Evolutionary conservation across 176 grass and related monocot genomes (phyloP).

Genomic region (Luzula sylvatica): DNA sequence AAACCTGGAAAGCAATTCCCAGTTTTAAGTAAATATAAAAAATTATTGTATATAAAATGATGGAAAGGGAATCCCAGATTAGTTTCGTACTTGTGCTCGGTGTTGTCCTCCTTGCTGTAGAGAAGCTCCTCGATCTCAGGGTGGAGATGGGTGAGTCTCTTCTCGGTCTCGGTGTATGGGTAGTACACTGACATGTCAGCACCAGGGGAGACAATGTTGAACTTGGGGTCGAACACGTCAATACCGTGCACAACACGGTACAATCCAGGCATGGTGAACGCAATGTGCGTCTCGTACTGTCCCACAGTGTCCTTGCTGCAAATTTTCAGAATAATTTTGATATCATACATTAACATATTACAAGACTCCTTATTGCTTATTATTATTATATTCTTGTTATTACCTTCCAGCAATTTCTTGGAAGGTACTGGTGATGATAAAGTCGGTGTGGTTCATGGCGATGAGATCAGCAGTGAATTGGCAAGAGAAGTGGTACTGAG

Average conservation of each 20-base stretch:
- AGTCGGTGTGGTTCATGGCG: conserved; percentile 93
- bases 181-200: conserved; percentile 90
- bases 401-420: conserved; percentile 99
- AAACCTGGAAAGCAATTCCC: conserved; percentile 37
- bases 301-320: conserved; percentile 88
- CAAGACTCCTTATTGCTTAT: background rate
- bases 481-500: conserved; percentile 94
- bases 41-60: background rate
- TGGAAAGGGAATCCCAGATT: background rate
- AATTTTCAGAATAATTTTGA: background rate
- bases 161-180: conserved; percentile 67
- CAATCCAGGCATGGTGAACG: conserved; percentile 85
- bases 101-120: conserved; percentile 64
- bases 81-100: conserved; percentile 69
- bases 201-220: conserved; percentile 98
- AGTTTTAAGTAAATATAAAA: conserved; percentile 6
- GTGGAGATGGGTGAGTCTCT: conserved; percentile 72
- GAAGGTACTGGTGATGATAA: conserved; percentile 97
- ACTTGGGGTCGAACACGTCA: conserved; percentile 94
- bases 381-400: background rate
- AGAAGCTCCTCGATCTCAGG: conserved; percentile 91
- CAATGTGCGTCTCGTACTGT: conserved; percentile 85
- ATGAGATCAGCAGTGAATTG: conserved; percentile 94
- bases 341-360: background rate
- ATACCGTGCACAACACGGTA: conserved; percentile 97